A percentile compares a stretch with the other conserved stretches of the same genome.
Conservation (phyloP, 495 filamentous ascomycete genomes). For the Neurospora pannonica region DNA sequence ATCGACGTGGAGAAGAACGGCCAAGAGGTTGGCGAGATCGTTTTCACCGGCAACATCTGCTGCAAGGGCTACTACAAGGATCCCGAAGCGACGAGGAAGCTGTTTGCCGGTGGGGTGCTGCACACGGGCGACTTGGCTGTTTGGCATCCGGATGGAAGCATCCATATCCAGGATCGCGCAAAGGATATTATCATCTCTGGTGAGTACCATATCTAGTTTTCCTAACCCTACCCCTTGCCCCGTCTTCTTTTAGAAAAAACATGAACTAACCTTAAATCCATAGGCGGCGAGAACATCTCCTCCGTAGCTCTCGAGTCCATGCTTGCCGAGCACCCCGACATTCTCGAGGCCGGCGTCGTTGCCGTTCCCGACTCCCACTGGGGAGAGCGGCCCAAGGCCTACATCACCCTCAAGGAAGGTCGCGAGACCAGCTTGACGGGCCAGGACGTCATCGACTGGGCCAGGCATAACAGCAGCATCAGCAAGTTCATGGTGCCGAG, state of each 20-base stretch:
- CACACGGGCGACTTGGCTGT: constrained; percentile 92
- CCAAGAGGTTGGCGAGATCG: constrained; percentile 87
- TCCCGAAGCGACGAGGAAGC: constrained; percentile 70
- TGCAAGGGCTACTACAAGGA: constrained; percentile 89
- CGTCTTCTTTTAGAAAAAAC: constrained; percentile 1
- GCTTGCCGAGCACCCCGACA: constrained; percentile 79
- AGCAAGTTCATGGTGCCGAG: constrained; percentile 92
- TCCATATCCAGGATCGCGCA: constrained; percentile 85
- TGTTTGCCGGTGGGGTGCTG: constrained; percentile 78
- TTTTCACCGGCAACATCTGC: constrained; percentile 88
- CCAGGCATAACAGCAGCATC: constrained; percentile 64
- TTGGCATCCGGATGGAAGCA: constrained; percentile 77
- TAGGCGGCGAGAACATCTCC: constrained; percentile 94
- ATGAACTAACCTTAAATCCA: not conserved
- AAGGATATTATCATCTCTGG: constrained; percentile 99
- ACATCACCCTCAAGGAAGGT: constrained; percentile 66
- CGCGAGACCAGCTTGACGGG: constrained; percentile 43
- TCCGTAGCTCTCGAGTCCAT: constrained; percentile 86
- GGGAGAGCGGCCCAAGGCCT: constrained; percentile 93
- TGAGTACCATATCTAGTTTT: constrained; percentile 31
- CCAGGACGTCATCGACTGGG: constrained; percentile 77
- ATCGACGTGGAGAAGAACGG: constrained; percentile 73
- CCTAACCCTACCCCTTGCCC: not conserved
- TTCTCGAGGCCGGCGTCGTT: constrained; percentile 86
- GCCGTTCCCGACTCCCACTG: constrained; percentile 85